Evolutionary conservation across 768 basidiomycete genomes (phyloP), one percentile per base, ranked within the genome.

Genomic region (Psilocybe cubensis): DNA sequence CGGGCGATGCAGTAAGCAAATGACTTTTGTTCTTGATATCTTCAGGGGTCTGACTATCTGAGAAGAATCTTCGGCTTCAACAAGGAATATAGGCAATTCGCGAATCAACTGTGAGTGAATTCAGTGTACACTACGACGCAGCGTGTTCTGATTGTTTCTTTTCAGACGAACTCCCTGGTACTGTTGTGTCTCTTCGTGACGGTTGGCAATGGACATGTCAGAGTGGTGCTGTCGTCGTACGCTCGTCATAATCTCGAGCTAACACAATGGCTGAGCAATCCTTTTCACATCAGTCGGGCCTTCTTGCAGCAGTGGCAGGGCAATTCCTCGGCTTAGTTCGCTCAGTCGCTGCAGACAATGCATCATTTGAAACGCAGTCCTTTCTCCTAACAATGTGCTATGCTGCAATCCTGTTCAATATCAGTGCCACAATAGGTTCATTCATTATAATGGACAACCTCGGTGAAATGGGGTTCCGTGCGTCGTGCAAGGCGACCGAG

Each of bases 381-480:
- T 42, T 54, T 10, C 27, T 56, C 18, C 29, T 56, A 14, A 49
- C 54, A 17, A 51, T 42, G 17, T 60, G 59, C 42, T 60, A 60
- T 24, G 49, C 33, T 2, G 54, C 59, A 8, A n/a, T 60, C 7
- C 25, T 60, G 23, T 52, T 60, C 7, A 60, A 60, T 44, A 52
- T 60, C 27, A 43, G 33, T 21, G 54, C 59, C 11, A 56, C 59
- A 1, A 56, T 60, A 23, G 28, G 54, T 4, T 60, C 59, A 2
- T 60, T 60, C 25, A 49, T 60, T 31, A n/a, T 60, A 9, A 60
- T 56, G 17, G 59, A 60, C 28, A 33, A 56, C 28, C 59, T 60
- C 18, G 59, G 59, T 23, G 59, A 60, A 20, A 42, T 60, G 24
- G 42, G 59, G n/a, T 56, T 47, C 28, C 38, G 51, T 42, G 54